A percentile compares a stretch with the other conserved stretches of the same genome.
Evolutionary conservation across 495 filamentous ascomycete species (phyloP).

Genomic region (Bryoglossum gracile): DNA sequence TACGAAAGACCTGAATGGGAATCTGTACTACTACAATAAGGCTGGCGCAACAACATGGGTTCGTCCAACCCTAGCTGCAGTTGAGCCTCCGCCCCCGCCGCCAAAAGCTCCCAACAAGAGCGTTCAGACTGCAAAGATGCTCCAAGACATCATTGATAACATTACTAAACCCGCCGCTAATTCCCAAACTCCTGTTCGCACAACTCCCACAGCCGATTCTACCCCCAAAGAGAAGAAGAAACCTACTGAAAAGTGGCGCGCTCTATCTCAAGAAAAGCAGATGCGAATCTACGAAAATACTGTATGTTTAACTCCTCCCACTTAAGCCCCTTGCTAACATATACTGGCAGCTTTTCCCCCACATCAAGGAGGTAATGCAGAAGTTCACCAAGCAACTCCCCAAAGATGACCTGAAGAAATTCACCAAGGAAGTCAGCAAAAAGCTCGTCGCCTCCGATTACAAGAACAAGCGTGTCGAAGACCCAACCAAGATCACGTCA

Average conservation of each 20-base stretch:
- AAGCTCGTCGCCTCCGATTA: conserved; percentile 85
- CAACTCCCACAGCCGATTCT: conserved; percentile 13
- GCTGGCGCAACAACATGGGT: conserved; percentile 73
- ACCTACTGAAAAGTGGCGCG: conserved; percentile 69
- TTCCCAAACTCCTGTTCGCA: conserved; percentile 35
- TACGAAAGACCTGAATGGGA: conserved; percentile 56
- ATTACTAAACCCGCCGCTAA: conserved; percentile 57
- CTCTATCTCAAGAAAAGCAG: conserved; percentile 71
- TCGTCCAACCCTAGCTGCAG: conserved; percentile 59
- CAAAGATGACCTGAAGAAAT: conserved; percentile 79
- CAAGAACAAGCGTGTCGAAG: conserved; percentile 73
- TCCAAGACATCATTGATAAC: conserved; percentile 81
- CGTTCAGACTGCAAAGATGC: conserved; percentile 43
- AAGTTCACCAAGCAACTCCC: conserved; percentile 80
- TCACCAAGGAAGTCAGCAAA: conserved; percentile 79
- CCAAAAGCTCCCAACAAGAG: conserved; percentile 59
- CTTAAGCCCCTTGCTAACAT: conserved; percentile 20
- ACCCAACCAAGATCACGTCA: conserved; percentile 71
- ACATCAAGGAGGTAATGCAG: conserved; percentile 76
- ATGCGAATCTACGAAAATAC: conserved; percentile 92
- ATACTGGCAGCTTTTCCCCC: conserved; percentile 59
- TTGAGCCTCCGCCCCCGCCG: conserved; percentile 51
- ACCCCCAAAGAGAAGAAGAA: conserved; percentile 61
- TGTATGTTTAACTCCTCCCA: conserved; percentile 40
- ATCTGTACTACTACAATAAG: conserved; percentile 73